phyloP scores from a whole-genome alignment of 768 basidiomycete species.

The Lactarius vividus region DNA sequence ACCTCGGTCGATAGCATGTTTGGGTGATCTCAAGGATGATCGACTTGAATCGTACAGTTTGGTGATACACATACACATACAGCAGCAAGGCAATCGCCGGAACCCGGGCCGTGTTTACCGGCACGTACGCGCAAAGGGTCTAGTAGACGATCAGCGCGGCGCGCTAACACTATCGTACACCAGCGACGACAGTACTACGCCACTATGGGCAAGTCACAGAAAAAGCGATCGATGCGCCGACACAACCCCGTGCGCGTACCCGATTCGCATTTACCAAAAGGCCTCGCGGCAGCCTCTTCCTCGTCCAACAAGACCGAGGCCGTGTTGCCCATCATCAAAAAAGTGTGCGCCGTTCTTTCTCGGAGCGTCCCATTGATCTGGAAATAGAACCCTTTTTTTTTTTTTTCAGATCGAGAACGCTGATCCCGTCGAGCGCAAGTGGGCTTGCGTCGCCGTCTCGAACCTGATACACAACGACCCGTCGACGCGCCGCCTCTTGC shows the following conservation, averaged over 20 bases:
- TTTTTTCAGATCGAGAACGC: constrained; percentile 63
- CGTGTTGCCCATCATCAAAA: constrained; percentile 86
- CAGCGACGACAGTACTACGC: background rate
- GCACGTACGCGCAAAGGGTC: too few relatives aligned
- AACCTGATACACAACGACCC: constrained; percentile 95
- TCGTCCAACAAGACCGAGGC: constrained; percentile 74
- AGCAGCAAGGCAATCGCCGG: background rate
- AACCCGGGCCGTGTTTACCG: background rate
- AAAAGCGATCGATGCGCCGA: constrained; percentile 77
- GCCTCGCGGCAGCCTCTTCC: constrained; percentile 70
- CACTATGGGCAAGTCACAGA: constrained; percentile 90
- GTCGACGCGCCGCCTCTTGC: constrained; percentile 83
- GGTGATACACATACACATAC: too few relatives aligned
- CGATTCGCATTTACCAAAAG: constrained; percentile 84
- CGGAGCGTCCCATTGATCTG: background rate
- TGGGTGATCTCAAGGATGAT: too few relatives aligned
- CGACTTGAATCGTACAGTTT: too few relatives aligned
- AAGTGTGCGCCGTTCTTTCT: constrained; percentile 48
- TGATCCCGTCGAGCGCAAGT: constrained; percentile 81
- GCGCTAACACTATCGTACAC: background rate
- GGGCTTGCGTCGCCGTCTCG: constrained; percentile 96
- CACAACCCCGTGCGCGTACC: constrained; percentile 95
- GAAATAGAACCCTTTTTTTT: background rate
- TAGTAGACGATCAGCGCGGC: too few relatives aligned
- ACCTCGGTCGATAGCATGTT: too few relatives aligned